phyloP scores from a whole-genome alignment of 2,329 filamentous ascomycete species.

The Sclerotinia nivalis region DNA sequence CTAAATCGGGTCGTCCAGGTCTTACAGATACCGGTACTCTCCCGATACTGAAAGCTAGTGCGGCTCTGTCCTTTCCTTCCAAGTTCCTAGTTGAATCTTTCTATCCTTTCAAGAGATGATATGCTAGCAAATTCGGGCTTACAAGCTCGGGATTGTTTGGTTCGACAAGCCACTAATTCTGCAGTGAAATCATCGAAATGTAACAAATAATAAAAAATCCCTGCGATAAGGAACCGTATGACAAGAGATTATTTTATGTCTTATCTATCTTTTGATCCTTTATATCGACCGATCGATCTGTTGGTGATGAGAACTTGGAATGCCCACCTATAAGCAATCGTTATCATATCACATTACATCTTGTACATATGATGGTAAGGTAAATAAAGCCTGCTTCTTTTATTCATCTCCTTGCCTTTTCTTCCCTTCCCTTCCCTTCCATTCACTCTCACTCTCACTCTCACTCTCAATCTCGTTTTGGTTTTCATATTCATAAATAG shows the following conservation, averaged over 20 bases:
- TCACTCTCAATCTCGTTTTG: not conserved
- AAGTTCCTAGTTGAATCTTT: not conserved
- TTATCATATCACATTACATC: conserved; percentile 1
- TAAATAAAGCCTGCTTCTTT: not conserved
- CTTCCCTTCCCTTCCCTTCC: not conserved
- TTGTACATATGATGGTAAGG: not conserved
- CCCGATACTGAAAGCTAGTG: not conserved
- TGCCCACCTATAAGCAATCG: not conserved
- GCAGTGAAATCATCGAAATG: not conserved
- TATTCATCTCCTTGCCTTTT: not conserved
- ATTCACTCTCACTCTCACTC: not conserved
- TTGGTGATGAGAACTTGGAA: not conserved
- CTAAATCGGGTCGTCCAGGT: too few species aligned
- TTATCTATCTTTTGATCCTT: not conserved
- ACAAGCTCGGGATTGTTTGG: not conserved
- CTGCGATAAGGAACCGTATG: too few species aligned
- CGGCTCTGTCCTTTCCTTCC: not conserved
- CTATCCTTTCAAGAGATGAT: not conserved
- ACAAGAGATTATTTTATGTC: not conserved
- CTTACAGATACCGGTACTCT: not conserved
- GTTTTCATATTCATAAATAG: not conserved
- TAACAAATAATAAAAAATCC: too few species aligned
- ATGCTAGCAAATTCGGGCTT: not conserved
- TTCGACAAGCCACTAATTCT: not conserved
- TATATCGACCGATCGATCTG: too few species aligned